phyloP scores from a whole-genome alignment of 441 rosid species.

The Brassica balearica region DNA sequence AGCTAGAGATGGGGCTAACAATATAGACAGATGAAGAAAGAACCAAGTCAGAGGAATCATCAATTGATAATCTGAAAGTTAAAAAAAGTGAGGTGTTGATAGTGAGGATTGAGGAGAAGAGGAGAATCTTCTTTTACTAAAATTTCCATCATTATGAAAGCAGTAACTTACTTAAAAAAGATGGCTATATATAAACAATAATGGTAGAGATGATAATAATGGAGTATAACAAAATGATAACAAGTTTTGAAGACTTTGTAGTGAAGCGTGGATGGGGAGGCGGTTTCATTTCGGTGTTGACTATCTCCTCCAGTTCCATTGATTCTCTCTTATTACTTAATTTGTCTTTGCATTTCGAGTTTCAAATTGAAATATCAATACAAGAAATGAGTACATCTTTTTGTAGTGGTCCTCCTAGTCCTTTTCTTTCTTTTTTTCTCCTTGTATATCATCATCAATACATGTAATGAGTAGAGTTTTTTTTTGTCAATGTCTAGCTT shows the following conservation, averaged over 20 bases:
- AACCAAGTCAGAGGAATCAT: slow-evolving; percentile 30
- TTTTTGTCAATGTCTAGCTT: slow-evolving; percentile 45
- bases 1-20: slow-evolving; percentile 40
- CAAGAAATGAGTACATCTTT: slow-evolving; percentile 40
- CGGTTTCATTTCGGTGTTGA: slow-evolving; percentile 58
- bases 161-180: slow-evolving; percentile 12
- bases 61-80: slow-evolving; percentile 37
- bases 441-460: slow-evolving; percentile 42
- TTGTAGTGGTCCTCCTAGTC: slow-evolving; percentile 48
- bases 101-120: neutral
- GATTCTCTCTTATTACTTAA: slow-evolving; percentile 30
- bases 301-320: slow-evolving; percentile 48
- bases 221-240: slow-evolving; percentile 37
- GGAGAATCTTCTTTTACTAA: neutral
- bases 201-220: slow-evolving; percentile 15
- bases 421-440: slow-evolving; percentile 26
- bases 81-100: neutral
- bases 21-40: neutral
- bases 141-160: neutral
- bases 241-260: slow-evolving; percentile 42
- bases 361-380: slow-evolving; percentile 41
- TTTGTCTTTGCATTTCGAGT: slow-evolving; percentile 42
- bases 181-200: slow-evolving; percentile 16
- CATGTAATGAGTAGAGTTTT: slow-evolving; percentile 34
- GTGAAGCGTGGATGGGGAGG: slow-evolving; percentile 39